Percentiles rank a stretch among this genome's conserved stretches.
phyloP scores from a whole-genome alignment of 192 early-diverging fungal species.

The Spinellus fusiger region DNA sequence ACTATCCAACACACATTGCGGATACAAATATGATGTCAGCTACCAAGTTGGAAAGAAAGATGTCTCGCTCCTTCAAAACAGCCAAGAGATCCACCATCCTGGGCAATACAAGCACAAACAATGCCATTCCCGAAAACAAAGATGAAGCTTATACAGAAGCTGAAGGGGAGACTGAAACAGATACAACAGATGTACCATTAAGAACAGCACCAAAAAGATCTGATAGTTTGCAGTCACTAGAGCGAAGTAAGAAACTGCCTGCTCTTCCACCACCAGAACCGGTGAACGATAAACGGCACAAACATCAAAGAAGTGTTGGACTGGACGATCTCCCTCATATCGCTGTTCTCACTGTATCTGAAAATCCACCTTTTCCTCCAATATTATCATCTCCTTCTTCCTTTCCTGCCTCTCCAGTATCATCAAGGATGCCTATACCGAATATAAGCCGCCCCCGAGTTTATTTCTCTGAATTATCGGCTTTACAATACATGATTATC shows the following conservation, averaged over 20 bases:
- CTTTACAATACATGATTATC: conserved; percentile 73
- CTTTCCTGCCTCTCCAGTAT: neutral
- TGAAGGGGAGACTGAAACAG: neutral
- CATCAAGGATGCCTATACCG: neutral
- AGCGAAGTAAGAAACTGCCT: conserved; percentile 11
- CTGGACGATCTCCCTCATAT: conserved; percentile 13
- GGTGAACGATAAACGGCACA: neutral
- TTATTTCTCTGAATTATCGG: conserved; percentile 62
- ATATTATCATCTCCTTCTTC: neutral
- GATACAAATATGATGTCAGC: neutral
- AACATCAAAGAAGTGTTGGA: conserved; percentile 5
- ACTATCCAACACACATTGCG: conserved; percentile 10
- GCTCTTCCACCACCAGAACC: neutral
- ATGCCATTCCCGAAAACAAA: neutral
- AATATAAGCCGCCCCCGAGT: neutral
- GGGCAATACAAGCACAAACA: conserved; percentile 3
- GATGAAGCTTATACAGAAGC: neutral
- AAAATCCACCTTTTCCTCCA: neutral
- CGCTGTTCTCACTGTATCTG: neutral
- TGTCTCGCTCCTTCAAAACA: conserved; percentile 25
- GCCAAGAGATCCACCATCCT: conserved; percentile 24
- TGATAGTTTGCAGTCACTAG: conserved; percentile 14
- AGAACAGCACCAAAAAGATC: neutral
- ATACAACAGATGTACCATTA: neutral
- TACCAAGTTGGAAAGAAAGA: conserved; percentile 12